Conservation (phyloP, 306 rosid species). For the Sesbania bispinosa region DNA sequence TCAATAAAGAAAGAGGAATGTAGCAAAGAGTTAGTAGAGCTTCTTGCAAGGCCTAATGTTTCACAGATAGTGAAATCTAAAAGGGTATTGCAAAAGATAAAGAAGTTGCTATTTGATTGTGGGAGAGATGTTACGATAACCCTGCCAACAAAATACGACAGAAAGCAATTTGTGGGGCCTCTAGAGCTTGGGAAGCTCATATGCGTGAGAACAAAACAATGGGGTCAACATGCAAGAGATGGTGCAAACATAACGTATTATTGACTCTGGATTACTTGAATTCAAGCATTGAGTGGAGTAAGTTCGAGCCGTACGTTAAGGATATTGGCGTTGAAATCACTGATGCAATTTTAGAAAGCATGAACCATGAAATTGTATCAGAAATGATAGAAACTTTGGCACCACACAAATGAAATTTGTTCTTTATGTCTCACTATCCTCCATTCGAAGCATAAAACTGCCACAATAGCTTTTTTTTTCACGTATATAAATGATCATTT, state of each 20-base stretch:
- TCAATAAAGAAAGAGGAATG: conserved; percentile 29
- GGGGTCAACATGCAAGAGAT: conserved; percentile 35
- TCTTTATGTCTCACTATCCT: too few species aligned
- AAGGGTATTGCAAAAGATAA: conserved; percentile 47
- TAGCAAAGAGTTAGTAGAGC: conserved; percentile 25
- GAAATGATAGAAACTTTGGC: conserved; percentile 26
- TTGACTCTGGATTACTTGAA: conserved; percentile 37
- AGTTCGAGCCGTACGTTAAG: conserved; percentile 24
- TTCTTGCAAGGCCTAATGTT: conserved; percentile 20
- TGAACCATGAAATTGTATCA: conserved; percentile 40
- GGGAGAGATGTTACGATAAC: conserved; percentile 48
- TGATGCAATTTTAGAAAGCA: conserved; percentile 50
- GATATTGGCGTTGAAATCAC: conserved; percentile 49
- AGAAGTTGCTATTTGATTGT: conserved; percentile 57
- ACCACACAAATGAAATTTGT: not conserved
- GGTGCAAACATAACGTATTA: conserved; percentile 23
- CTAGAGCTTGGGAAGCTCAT: conserved; percentile 42
- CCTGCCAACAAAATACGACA: conserved; percentile 32
- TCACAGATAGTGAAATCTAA: conserved; percentile 43
- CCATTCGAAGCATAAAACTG: too few species aligned
- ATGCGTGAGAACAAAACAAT: conserved; percentile 32
- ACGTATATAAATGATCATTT: not conserved
- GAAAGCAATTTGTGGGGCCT: conserved; percentile 36
- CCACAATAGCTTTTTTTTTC: too few species aligned
- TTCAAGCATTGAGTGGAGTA: conserved; percentile 49